These are phyloP conservation scores for Coffea eugenioides DNA, from an alignment of 257 asterid genomes.

Conservation along the genomic window DNA sequence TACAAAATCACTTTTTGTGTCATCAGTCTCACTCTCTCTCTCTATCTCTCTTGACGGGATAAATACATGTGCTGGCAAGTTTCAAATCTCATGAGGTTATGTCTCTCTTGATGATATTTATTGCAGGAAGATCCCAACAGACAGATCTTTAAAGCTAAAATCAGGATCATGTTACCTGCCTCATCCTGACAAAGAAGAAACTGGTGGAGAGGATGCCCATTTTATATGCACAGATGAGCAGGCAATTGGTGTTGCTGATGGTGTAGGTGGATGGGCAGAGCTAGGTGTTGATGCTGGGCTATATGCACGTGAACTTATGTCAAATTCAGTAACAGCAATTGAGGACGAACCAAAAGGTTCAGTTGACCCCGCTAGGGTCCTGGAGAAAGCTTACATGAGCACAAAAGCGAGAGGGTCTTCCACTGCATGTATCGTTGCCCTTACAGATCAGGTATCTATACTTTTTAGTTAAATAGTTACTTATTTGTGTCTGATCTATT, in stretches of 20 bases:
- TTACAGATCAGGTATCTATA: conserved; percentile 64
- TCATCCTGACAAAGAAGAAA: conserved; percentile 96
- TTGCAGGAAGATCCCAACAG: conserved; percentile 52
- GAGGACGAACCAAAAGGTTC: conserved; percentile 79
- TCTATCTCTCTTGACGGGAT: not conserved
- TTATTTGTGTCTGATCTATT: not conserved
- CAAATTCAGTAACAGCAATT: conserved; percentile 67
- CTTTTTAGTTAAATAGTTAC: not conserved
- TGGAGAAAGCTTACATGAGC: conserved; percentile 74
- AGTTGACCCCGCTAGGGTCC: conserved; percentile 79
- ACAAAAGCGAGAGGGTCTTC: conserved; percentile 86
- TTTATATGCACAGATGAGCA: conserved; percentile 75
- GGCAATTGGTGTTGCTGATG: conserved; percentile 96
- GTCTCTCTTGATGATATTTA: conserved; percentile 19
- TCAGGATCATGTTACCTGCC: conserved; percentile 93
- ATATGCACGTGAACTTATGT: conserved; percentile 93
- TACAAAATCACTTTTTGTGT: not conserved
- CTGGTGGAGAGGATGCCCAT: conserved; percentile 98
- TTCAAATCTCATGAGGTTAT: not conserved
- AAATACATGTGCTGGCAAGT: not conserved
- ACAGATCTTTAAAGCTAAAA: conserved; percentile 63
- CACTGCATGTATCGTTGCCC: conserved; percentile 94
- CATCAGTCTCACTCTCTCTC: not conserved
- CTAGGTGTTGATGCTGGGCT: conserved; percentile 77
- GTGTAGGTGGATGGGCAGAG: conserved; percentile 99